A percentile compares a stretch with the other conserved stretches of the same genome.
These are phyloP conservation scores for Discostella stelligera DNA, from an alignment of 352 stramenopile genomes.

Conservation along the genomic window DNA sequence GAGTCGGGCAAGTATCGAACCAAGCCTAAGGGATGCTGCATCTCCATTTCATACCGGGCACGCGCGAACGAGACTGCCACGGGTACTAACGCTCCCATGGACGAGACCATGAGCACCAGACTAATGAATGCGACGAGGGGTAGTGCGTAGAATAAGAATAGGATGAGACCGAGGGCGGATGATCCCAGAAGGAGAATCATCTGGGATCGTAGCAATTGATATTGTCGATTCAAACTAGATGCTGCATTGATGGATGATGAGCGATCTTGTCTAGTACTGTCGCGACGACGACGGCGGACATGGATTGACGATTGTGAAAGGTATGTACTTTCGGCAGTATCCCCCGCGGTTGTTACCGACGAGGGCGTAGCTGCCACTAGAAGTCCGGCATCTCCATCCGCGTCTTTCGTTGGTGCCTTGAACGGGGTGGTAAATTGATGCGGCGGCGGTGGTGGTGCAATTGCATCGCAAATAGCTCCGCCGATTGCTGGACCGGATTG, in stretches of 20 bases:
- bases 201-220: constrained; percentile 43
- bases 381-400: background rate
- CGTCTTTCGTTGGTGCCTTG: constrained; percentile 31
- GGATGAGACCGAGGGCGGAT: constrained; percentile 26
- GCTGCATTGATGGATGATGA: constrained; percentile 13
- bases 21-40: constrained; percentile 46
- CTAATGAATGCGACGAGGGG: constrained; percentile 41
- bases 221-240: constrained; percentile 13
- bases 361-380: constrained; percentile 27
- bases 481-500: background rate
- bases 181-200: constrained; percentile 37
- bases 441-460: background rate
- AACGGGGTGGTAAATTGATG: constrained; percentile 18
- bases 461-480: constrained; percentile 8
- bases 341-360: constrained; percentile 35
- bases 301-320: constrained; percentile 11
- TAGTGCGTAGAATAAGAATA: constrained; percentile 47
- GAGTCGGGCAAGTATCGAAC: constrained; percentile 52
- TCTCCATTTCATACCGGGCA: constrained; percentile 47
- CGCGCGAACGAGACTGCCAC: constrained; percentile 24
- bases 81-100: constrained; percentile 35
- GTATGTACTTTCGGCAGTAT: constrained; percentile 43
- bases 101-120: constrained; percentile 33
- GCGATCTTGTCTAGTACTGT: background rate
- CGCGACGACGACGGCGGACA: constrained; percentile 5